Percentiles rank a stretch among this genome's conserved stretches.
phyloP scores from a whole-genome alignment of 129 eudicot species.

The Flaveria bidentis region DNA sequence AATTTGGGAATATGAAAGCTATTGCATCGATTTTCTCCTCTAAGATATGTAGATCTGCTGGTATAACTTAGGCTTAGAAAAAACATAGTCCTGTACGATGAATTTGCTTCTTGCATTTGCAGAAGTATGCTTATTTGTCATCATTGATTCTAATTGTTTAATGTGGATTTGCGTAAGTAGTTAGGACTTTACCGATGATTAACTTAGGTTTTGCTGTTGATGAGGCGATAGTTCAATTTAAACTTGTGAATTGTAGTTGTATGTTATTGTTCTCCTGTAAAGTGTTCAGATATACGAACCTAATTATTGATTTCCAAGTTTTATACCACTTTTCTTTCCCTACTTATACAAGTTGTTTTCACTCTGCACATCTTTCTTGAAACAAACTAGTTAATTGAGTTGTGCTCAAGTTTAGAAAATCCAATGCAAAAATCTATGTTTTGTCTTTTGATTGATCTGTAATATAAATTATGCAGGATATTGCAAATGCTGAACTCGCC shows the following conservation, averaged over 20 bases:
- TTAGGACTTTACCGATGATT: background rate
- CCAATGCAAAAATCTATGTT: background rate
- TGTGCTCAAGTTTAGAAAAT: background rate
- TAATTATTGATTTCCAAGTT: too few relatives aligned
- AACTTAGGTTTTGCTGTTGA: background rate
- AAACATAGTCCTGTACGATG: background rate
- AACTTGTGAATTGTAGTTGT: background rate
- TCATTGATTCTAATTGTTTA: background rate
- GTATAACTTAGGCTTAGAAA: background rate
- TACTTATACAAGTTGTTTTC: too few relatives aligned
- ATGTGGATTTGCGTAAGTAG: background rate
- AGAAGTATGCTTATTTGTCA: background rate
- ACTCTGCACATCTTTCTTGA: background rate
- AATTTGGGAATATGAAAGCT: background rate
- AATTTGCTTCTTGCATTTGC: background rate
- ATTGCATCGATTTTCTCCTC: background rate
- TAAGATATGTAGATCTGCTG: background rate
- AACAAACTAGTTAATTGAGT: slow-evolving; percentile 22
- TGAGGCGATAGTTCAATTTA: background rate
- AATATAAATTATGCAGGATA: slow-evolving; percentile 44
- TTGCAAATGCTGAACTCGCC: slow-evolving; percentile 62
- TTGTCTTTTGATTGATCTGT: background rate
- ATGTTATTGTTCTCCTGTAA: background rate
- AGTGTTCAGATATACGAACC: too few relatives aligned
- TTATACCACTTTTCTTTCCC: too few relatives aligned